Conservation (phyloP, 2,329 filamentous ascomycete genomes). For the Biscogniauxia marginata region DNA sequence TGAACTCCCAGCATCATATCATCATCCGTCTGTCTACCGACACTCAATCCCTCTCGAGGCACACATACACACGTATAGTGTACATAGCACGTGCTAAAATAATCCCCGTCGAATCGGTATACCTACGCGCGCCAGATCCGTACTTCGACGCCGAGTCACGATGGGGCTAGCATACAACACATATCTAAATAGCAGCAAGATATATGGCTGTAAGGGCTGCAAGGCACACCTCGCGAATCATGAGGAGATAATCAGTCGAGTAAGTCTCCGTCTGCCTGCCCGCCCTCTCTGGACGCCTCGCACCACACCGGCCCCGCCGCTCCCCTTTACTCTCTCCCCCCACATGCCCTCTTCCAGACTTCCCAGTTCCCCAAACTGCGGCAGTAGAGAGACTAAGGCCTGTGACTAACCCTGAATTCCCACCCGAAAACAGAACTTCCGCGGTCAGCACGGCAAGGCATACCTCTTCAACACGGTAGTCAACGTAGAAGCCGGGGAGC, state of each 20-base stretch:
- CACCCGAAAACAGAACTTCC: slow-evolving; percentile 72
- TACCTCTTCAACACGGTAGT: slow-evolving; percentile 95
- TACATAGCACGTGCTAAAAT: neutral
- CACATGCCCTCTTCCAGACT: neutral
- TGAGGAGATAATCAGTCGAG: slow-evolving; percentile 91
- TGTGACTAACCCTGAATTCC: neutral
- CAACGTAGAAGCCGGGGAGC: slow-evolving; percentile 79
- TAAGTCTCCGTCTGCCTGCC: too few relatives aligned
- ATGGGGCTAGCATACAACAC: slow-evolving; percentile 94
- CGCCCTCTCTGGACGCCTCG: too few relatives aligned
- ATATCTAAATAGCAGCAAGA: slow-evolving; percentile 81
- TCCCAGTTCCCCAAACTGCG: neutral
- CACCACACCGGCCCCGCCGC: too few relatives aligned
- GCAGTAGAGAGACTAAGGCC: too few relatives aligned
- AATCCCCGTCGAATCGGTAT: neutral
- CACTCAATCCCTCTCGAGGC: neutral
- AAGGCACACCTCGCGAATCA: slow-evolving; percentile 95
- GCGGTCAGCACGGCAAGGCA: slow-evolving; percentile 95
- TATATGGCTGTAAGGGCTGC: slow-evolving; percentile 92
- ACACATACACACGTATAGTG: neutral
- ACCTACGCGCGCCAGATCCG: neutral
- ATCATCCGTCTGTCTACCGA: neutral
- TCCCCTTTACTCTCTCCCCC: slow-evolving; percentile 7
- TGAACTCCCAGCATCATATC: too few relatives aligned
- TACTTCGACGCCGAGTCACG: slow-evolving; percentile 14